Evolutionary conservation across 2,329 filamentous ascomycete species (phyloP).

Genomic region (Colletotrichum sp.): DNA sequence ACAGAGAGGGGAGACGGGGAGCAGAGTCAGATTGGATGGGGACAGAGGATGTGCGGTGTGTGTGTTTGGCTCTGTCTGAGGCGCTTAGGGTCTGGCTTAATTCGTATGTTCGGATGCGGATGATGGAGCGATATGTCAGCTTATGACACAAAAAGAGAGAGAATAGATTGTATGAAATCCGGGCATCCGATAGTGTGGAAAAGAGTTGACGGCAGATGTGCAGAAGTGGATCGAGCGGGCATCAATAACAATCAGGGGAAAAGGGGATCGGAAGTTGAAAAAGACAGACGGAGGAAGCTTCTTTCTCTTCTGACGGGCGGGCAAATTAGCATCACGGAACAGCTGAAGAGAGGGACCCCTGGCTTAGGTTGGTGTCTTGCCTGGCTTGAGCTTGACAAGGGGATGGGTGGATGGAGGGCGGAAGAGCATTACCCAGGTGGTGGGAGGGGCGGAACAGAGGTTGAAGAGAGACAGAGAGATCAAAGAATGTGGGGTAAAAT

Average conservation of each 20-base stretch:
- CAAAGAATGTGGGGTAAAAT: slow-evolving; percentile 5
- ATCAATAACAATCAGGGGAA: background rate
- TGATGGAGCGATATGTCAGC: background rate
- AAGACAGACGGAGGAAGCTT: background rate
- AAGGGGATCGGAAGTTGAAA: background rate
- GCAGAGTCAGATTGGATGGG: background rate
- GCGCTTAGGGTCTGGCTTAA: background rate
- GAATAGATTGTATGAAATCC: background rate
- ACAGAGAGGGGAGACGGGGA: background rate
- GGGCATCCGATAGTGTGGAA: background rate
- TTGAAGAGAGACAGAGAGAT: background rate
- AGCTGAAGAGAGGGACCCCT: background rate
- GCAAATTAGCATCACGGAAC: background rate
- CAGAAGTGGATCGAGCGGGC: slow-evolving; percentile 1
- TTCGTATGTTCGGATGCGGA: background rate
- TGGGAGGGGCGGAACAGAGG: background rate
- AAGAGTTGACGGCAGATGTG: background rate
- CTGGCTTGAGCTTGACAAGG: background rate
- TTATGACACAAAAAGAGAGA: background rate
- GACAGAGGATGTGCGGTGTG: background rate
- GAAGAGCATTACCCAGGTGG: background rate
- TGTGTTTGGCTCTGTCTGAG: background rate
- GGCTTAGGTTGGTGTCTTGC: background rate
- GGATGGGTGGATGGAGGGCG: background rate
- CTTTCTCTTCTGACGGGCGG: background rate